Evolutionary conservation across 1,284 basidiomycete species (phyloP).

Genomic region (Puccinia sorghi): DNA sequence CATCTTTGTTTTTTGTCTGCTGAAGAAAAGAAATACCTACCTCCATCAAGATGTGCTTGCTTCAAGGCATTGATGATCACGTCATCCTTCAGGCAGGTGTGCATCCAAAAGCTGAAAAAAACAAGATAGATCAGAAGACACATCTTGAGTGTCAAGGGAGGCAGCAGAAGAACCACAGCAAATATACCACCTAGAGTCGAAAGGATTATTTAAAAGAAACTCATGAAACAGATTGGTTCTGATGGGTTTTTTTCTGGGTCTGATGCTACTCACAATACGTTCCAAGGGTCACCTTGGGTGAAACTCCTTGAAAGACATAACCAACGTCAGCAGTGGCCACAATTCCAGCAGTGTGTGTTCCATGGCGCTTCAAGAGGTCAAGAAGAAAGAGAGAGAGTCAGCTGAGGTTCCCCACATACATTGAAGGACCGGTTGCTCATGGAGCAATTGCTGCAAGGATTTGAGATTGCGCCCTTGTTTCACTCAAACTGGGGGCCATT

Average conservation of each 20-base stretch:
- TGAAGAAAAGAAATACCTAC: too few species aligned
- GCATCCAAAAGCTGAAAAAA: conserved; percentile 6
- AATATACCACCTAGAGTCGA: neutral
- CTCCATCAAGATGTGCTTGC: conserved; percentile 41
- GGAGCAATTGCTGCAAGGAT: conserved; percentile 34
- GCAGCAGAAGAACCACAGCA: neutral
- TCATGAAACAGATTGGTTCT: neutral
- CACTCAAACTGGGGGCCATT: neutral
- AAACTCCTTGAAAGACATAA: conserved; percentile 29
- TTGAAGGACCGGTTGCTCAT: conserved; percentile 4
- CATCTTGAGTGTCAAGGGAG: neutral
- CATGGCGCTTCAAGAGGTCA: conserved; percentile 40
- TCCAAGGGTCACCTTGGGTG: conserved; percentile 37
- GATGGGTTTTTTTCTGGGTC: neutral
- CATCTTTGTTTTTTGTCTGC: too few species aligned
- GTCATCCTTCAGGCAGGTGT: neutral
- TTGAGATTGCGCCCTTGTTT: neutral
- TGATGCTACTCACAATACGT: conserved; percentile 38
- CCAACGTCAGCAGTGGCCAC: conserved; percentile 34
- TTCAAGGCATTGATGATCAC: conserved; percentile 18
- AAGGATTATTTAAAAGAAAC: neutral
- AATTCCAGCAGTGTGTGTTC: conserved; percentile 44
- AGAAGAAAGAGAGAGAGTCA: neutral
- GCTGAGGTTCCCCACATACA: neutral
- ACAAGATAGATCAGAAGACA: neutral